These are phyloP conservation scores for Hyaloperonospora arabidopsidis DNA, from an alignment of 352 stramenopile genomes.

Conservation along the genomic window DNA sequence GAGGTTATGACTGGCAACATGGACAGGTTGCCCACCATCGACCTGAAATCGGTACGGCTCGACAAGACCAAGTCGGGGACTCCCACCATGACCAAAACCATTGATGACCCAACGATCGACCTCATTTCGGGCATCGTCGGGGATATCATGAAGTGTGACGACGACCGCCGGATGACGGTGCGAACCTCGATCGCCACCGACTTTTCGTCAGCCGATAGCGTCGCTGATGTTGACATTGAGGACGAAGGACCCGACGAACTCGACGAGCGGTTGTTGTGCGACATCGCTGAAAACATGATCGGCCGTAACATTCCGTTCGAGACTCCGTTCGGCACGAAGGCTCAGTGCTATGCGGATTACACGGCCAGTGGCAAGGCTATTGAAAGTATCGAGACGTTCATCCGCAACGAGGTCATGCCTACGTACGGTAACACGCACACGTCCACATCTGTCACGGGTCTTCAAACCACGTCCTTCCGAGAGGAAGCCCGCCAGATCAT, in stretches of 20 bases:
- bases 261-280: conserved; percentile 25
- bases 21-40: no score
- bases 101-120: no score
- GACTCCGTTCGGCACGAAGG: conserved; percentile 58
- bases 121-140: no score
- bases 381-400: conserved; percentile 87
- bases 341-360: conserved; percentile 92
- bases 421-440: conserved; percentile 98
- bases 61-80: no score
- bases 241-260: conserved; percentile 6
- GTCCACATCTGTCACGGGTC: conserved; percentile 60
- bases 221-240: not conserved
- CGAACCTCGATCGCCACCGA: not conserved
- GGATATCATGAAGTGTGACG: no score
- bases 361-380: conserved; percentile 88
- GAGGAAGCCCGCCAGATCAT: conserved; percentile 93
- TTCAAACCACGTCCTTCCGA: conserved; percentile 90
- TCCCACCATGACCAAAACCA: no score
- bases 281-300: conserved; percentile 40
- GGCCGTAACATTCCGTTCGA: conserved; percentile 41
- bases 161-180: no score
- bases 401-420: conserved; percentile 83
- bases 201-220: not conserved
- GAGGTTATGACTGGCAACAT: no score
- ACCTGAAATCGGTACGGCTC: no score